These are phyloP conservation scores for Paecilomyces variotii DNA, from an alignment of 2,329 filamentous ascomycete species.

Conservation along the genomic window DNA sequence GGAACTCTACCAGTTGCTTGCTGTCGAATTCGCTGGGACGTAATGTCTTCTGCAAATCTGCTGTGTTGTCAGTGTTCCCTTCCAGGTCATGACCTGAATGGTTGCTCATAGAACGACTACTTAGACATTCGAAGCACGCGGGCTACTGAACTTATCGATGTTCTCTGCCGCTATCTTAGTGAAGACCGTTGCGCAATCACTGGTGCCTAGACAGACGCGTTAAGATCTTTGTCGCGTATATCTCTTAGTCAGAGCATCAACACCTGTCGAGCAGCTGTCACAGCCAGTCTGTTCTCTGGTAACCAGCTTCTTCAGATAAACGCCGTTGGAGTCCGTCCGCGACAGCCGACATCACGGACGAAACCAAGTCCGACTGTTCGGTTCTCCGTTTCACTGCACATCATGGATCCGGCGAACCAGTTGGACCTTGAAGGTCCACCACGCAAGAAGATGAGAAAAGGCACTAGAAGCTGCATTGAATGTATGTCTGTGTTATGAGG, in stretches of 20 bases:
- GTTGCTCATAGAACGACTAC: not conserved
- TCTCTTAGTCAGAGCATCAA: not conserved
- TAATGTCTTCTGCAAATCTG: not conserved
- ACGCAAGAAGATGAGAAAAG: slow-evolving; percentile 38
- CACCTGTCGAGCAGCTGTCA: too few species aligned
- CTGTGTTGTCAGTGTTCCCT: not conserved
- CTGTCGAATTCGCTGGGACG: not conserved
- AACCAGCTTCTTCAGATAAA: not conserved
- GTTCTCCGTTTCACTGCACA: not conserved
- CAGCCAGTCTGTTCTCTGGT: not conserved
- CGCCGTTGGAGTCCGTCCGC: not conserved
- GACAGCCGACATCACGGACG: not conserved
- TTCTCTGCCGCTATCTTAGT: not conserved
- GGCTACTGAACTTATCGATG: not conserved
- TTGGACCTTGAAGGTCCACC: slow-evolving; percentile 23
- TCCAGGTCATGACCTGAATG: not conserved
- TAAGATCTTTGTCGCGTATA: not conserved
- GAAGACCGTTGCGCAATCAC: not conserved
- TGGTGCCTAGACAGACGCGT: not conserved
- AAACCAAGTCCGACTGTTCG: not conserved
- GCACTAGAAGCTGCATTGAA: slow-evolving; percentile 36
- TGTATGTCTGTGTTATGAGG: slow-evolving; percentile 17
- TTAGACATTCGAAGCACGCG: not conserved
- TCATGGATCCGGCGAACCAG: slow-evolving; percentile 9
- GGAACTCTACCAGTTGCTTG: not conserved